phyloP scores from a whole-genome alignment of 2,329 filamentous ascomycete species.

The Zelopaecilomyces penicillatus region DNA sequence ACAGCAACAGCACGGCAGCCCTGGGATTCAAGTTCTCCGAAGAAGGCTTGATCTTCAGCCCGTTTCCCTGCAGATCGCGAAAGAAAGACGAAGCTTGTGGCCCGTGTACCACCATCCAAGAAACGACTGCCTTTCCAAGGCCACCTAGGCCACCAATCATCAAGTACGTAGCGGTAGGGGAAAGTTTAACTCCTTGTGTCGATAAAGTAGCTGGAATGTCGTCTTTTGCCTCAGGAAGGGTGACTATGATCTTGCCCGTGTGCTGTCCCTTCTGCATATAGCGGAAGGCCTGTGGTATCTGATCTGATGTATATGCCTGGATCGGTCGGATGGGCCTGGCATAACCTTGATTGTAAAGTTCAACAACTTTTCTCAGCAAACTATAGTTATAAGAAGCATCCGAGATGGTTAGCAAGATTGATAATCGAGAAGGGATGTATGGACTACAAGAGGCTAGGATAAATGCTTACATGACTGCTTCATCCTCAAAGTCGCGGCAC shows the following conservation, averaged over 20 bases:
- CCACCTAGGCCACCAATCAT: constrained; percentile 18
- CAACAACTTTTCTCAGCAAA: neutral
- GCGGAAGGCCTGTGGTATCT: constrained; percentile 29
- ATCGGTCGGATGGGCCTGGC: constrained; percentile 10
- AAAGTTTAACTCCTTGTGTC: constrained; percentile 3
- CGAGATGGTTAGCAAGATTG: too few species aligned
- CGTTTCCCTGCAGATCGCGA: constrained; percentile 6
- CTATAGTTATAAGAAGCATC: neutral
- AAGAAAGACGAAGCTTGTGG: constrained; percentile 6
- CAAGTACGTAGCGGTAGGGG: constrained; percentile 10
- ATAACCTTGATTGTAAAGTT: constrained; percentile 3
- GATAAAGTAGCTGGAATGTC: neutral
- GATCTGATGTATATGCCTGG: constrained; percentile 14
- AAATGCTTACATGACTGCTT: too few species aligned
- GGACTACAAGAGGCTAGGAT: too few species aligned
- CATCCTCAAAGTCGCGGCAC: neutral
- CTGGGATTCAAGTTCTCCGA: constrained; percentile 5
- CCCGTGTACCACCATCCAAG: constrained; percentile 17
- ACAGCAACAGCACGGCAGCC: constrained; percentile 3
- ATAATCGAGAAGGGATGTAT: too few species aligned
- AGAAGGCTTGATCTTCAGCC: constrained; percentile 1
- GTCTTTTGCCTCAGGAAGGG: neutral
- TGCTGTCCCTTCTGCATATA: constrained; percentile 31
- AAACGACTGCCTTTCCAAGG: constrained; percentile 14
- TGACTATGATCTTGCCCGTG: constrained; percentile 20